Evolutionary conservation across 2,329 filamentous ascomycete species (phyloP), one percentile per base, ranked within the genome.

Genomic region (Aureobasidium leucospermi): DNA sequence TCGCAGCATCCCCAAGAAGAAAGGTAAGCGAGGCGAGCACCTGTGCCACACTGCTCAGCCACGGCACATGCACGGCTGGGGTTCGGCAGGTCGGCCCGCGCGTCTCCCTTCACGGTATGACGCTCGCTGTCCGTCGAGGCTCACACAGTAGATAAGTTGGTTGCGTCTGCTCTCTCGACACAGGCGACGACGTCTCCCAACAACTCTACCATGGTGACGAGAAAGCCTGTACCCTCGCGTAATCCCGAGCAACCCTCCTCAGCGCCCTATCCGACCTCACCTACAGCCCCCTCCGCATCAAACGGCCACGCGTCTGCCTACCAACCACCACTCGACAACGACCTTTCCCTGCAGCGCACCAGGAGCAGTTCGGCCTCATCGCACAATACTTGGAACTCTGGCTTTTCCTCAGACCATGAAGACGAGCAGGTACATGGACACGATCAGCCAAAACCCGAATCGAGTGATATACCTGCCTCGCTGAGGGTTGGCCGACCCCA

Each of bases 191-290:
- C 16, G 8, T 4, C 23, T 23, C 16, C n/a, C 42, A 39, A 19
- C 6, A 16, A 7, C 23, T 23, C 42, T 39, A 48, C 6, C 42
- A 79, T 79, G 77, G 75, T 78, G 55, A 74, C 69, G 23, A 68
- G 75, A 58, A 78, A 77, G 62, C 70, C 75, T 7, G 69, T 73
- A 29, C 66, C 69, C 13, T 68, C 68, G 32, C 66, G 64, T 48
- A 68, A 76, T 45, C 71, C 75, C 52, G 76, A 76, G 10, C 70
- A 72, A 60, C 69, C 74, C 6, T 59, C 63, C 13, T 63, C 73
- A 74, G 19, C 75, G 28, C 77, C 77, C 2, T 79, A 79, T 59
- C 77, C 77, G 13, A 72, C 71, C 2, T 73, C 74, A 0, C 75
- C 77, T 2, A 69, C 69, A 69, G 63, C 68, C 61, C 28, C 51